Evolutionary conservation across 805 yeast species (phyloP).

Genomic region (Hanseniaspora pseudoguilliermondii): DNA sequence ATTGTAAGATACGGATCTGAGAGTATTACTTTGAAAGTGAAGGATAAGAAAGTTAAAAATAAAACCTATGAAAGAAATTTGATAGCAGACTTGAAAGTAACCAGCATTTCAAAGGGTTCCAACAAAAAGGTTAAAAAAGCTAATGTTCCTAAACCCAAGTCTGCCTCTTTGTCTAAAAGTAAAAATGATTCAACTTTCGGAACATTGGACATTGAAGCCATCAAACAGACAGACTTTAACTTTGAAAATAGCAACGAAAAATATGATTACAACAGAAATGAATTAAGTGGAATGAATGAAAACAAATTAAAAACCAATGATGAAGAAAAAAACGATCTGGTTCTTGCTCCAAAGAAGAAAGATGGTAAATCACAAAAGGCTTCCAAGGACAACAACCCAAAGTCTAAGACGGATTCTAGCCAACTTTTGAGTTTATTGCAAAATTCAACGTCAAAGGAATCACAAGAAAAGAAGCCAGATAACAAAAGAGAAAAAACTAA

Average conservation of each 20-base stretch:
- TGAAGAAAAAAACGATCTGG: not conserved
- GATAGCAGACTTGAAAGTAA: conserved; percentile 5
- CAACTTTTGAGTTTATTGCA: not conserved
- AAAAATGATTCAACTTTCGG: conserved; percentile 9
- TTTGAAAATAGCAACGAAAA: conserved; percentile 8
- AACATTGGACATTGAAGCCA: conserved; percentile 2
- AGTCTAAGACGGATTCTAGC: not conserved
- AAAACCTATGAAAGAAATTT: not conserved
- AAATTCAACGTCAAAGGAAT: not conserved
- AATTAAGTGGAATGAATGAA: not conserved
- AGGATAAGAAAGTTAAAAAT: not conserved
- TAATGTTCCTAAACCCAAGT: not conserved
- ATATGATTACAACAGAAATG: conserved; percentile 3
- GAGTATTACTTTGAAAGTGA: not conserved
- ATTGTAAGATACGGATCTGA: not conserved
- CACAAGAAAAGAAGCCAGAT: not conserved
- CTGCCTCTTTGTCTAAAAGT: not conserved
- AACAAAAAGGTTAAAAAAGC: conserved; percentile 2
- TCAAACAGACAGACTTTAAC: conserved; percentile 7
- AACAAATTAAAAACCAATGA: not conserved
- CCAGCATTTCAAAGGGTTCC: not conserved
- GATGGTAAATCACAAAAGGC: not conserved
- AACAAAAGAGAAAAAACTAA: not conserved
- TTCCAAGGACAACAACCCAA: not conserved
- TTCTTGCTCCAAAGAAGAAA: not conserved